A percentile compares a stretch with the other conserved stretches of the same genome.
Conservation (phyloP, 306 rosid species). For the Urtica urens region DNA sequence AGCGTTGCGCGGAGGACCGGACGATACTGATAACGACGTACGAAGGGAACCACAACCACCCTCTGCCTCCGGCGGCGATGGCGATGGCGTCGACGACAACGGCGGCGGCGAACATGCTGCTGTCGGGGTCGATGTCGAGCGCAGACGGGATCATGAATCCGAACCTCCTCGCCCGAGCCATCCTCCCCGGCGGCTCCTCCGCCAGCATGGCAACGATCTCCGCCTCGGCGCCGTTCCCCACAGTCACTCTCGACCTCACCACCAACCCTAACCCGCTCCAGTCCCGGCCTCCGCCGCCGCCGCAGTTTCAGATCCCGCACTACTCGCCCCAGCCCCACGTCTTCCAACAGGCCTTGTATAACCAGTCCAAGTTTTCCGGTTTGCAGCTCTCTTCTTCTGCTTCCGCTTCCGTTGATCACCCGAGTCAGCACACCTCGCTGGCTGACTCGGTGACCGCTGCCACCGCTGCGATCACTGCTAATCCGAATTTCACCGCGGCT, state of each 20-base stretch:
- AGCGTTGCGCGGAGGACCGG: conserved; percentile 88
- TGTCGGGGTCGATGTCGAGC: conserved; percentile 84
- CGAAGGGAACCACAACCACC: conserved; percentile 94
- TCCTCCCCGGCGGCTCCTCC: conserved; percentile 49
- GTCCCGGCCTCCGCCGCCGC: conserved; percentile 33
- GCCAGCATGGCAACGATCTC: conserved; percentile 78
- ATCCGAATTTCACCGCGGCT: conserved; percentile 79
- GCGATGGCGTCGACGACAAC: conserved; percentile 92
- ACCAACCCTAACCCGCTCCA: conserved; percentile 48
- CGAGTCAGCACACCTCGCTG: conserved; percentile 26
- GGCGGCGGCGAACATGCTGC: conserved; percentile 82
- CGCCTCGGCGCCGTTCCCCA: conserved; percentile 90
- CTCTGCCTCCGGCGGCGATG: conserved; percentile 91
- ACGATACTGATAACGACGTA: conserved; percentile 76
- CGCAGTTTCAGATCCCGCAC: conserved; percentile 14
- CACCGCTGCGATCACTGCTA: conserved; percentile 76
- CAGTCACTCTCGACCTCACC: conserved; percentile 81
- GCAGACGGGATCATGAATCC: conserved; percentile 81
- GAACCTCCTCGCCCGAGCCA: conserved; percentile 68
- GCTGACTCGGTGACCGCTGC: conserved; percentile 76
- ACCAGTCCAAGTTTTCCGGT: conserved; percentile 82
- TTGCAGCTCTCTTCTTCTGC: conserved; percentile 52
- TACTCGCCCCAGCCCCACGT: conserved; percentile 17
- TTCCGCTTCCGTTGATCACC: conserved; percentile 16
- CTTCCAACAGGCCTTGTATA: conserved; percentile 53